Conservation (phyloP, 768 basidiomycete genomes). For the Hypholoma sublateritium region DNA sequence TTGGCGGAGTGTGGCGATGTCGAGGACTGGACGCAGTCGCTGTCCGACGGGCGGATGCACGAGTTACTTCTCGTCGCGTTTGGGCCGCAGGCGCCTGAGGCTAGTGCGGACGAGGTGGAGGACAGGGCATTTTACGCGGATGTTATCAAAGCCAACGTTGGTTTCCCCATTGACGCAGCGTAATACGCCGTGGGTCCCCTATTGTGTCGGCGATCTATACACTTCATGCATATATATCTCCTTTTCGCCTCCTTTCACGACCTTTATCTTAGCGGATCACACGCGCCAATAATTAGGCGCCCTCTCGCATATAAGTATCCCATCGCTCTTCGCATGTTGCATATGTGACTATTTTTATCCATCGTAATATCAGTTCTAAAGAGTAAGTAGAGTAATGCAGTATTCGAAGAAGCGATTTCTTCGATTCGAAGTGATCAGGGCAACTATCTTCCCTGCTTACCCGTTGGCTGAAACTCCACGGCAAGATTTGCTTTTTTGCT, state of each 20-base stretch:
- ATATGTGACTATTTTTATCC: not conserved
- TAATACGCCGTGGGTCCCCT: not conserved
- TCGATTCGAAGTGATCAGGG: too few relatives aligned
- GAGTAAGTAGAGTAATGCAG: too few relatives aligned
- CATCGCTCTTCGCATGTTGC: too few relatives aligned
- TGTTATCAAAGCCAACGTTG: not conserved
- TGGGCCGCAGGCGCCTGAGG: not conserved
- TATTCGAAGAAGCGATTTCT: too few relatives aligned
- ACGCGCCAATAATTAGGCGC: too few relatives aligned
- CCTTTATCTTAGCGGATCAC: not conserved
- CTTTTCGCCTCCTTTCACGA: too few relatives aligned
- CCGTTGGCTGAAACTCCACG: too few relatives aligned
- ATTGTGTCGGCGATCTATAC: not conserved
- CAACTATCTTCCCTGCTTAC: too few relatives aligned
- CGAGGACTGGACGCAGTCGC: not conserved
- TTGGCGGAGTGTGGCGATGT: not conserved
- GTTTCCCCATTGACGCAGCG: not conserved
- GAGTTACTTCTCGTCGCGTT: conserved; percentile 3
- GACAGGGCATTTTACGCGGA: conserved; percentile 6
- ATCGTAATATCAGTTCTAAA: not conserved
- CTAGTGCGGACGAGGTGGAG: not conserved
- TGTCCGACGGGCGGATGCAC: conserved; percentile 4
- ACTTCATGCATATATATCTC: too few relatives aligned
- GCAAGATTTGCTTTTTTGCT: too few relatives aligned
- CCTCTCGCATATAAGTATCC: too few relatives aligned